Percentiles rank a stretch among this genome's conserved stretches.
phyloP scores from a whole-genome alignment of 352 stramenopile genomes.

The Phytopythium vexans region DNA sequence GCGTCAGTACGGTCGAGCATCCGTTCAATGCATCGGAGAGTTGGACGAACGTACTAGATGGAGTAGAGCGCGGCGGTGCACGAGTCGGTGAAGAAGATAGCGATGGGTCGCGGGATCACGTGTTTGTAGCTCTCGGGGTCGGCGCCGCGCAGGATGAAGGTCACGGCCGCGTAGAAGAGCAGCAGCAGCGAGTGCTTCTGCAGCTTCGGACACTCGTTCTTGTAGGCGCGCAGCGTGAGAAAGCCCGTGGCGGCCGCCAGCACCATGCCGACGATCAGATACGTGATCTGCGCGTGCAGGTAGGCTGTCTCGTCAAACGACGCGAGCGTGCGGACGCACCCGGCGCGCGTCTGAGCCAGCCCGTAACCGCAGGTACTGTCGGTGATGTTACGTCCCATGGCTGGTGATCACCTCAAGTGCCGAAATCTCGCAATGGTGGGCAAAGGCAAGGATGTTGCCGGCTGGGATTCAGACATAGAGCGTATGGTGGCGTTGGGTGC shows the following conservation, averaged over 20 bases:
- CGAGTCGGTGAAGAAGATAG: slow-evolving; percentile 33
- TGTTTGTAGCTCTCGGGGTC: slow-evolving; percentile 38
- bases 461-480: too few species aligned
- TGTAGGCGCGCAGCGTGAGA: slow-evolving; percentile 29
- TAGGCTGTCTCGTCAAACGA: slow-evolving; percentile 27
- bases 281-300: slow-evolving; percentile 25
- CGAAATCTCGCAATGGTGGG: too few species aligned
- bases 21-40: not conserved
- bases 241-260: slow-evolving; percentile 16
- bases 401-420: too few species aligned
- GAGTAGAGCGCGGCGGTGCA: slow-evolving; percentile 40
- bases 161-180: slow-evolving; percentile 31
- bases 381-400: slow-evolving; percentile 15
- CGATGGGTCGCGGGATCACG: slow-evolving; percentile 30
- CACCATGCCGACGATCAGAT: slow-evolving; percentile 20
- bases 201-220: slow-evolving; percentile 24
- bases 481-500: too few species aligned
- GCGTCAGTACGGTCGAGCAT: not conserved
- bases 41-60: slow-evolving; percentile 27
- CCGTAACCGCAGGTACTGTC: slow-evolving; percentile 27
- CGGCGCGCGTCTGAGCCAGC: slow-evolving; percentile 18
- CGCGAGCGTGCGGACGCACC: slow-evolving; percentile 23
- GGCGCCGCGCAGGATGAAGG: slow-evolving; percentile 25
- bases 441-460: too few species aligned
- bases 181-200: slow-evolving; percentile 39